Evolutionary conservation across 176 grass and related monocot genomes (phyloP).

Genomic region (maize (Zea mays)): DNA sequence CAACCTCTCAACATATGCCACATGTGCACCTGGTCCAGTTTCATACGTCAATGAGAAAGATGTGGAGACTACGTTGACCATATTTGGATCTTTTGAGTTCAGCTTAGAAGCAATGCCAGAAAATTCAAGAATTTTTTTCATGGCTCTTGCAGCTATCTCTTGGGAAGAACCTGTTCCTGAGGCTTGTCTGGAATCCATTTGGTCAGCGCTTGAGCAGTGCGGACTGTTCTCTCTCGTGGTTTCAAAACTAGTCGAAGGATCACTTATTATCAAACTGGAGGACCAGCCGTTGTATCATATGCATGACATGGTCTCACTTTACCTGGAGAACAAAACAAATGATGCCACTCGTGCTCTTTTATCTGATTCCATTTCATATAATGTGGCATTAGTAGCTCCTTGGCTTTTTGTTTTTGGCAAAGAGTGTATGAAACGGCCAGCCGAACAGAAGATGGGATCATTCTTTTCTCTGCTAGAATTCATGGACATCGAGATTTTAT

Average conservation of each 20-base stretch:
- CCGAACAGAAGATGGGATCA: conserved; percentile 55
- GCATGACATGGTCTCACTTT: conserved; percentile 83
- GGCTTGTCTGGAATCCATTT: conserved; percentile 67
- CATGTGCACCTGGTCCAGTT: conserved; percentile 70
- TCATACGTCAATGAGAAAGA: conserved; percentile 88
- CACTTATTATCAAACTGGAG: conserved; percentile 79
- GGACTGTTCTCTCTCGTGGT: conserved; percentile 62
- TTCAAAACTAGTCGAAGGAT: conserved; percentile 76
- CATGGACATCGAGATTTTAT: conserved; percentile 46
- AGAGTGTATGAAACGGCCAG: conserved; percentile 45
- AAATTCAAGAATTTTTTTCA: conserved; percentile 64
- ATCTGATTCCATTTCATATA: conserved; percentile 48
- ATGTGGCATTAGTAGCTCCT: conserved; percentile 55
- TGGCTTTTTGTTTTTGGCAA: conserved; percentile 87
- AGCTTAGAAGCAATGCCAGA: conserved; percentile 84
- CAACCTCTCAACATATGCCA: conserved; percentile 73
- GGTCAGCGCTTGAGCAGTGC: conserved; percentile 60
- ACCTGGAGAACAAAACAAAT: conserved; percentile 59
- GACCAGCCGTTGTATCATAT: conserved; percentile 66
- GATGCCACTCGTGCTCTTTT: conserved; percentile 49
- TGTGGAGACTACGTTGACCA: conserved; percentile 68
- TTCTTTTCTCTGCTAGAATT: conserved; percentile 54
- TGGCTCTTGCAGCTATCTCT: conserved; percentile 60
- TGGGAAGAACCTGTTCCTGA: conserved; percentile 82
- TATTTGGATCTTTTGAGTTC: conserved; percentile 90